Evolutionary conservation across 352 stramenopile genomes (phyloP).

Genomic region (Pythium plurisporium): DNA sequence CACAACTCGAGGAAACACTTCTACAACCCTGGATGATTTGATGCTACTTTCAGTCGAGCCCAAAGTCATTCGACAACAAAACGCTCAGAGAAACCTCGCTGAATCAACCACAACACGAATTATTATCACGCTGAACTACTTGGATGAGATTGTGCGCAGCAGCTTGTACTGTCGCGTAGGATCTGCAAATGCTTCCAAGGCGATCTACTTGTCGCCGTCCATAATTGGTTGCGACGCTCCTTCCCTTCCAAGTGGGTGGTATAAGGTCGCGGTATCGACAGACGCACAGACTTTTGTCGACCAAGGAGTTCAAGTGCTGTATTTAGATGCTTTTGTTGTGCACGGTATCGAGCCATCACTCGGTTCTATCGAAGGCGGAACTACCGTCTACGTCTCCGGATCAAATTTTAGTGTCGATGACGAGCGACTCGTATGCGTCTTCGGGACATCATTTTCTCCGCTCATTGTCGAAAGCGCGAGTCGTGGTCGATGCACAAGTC

Average conservation of each 20-base stretch:
- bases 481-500: conserved; percentile 1
- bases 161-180: conserved; percentile 14
- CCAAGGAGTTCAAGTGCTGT: conserved; percentile 33
- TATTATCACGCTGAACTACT: conserved; percentile 5
- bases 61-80: neutral
- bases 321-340: conserved; percentile 34
- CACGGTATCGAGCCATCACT: conserved; percentile 34
- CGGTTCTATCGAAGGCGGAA: conserved; percentile 41
- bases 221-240: conserved; percentile 9
- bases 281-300: conserved; percentile 44
- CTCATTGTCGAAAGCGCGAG: neutral
- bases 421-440: conserved; percentile 21
- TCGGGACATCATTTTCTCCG: neutral
- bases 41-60: no score
- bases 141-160: neutral
- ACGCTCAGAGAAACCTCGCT: neutral
- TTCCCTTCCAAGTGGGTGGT: conserved; percentile 29
- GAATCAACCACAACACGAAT: neutral
- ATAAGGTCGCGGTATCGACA: conserved; percentile 40
- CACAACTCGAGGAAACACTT: no score
- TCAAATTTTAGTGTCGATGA: conserved; percentile 3
- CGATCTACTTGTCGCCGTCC: conserved; percentile 3
- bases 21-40: no score
- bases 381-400: conserved; percentile 25
- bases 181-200: conserved; percentile 2